Base-by-base conservation (phyloP, 108 stramenopile genomes). In the Cyclotella sp. region DNA sequence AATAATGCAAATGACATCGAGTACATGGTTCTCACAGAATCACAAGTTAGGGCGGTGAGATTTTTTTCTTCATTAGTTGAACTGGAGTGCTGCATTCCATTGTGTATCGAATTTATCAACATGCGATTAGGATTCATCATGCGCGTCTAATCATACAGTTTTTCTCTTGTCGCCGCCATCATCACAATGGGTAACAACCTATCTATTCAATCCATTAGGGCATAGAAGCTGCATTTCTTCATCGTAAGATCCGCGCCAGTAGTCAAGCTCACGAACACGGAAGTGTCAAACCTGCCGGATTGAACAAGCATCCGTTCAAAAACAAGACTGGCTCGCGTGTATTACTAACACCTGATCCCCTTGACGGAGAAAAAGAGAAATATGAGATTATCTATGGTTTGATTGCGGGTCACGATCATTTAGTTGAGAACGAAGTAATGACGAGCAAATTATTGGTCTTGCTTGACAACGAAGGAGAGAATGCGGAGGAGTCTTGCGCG, bases 21-120 rank as follows among this genome's bases (percentile, higher is more conserved):
- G 6, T 68, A 40, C 24, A 67, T 95, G 62, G 42, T 93, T 29
- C 79, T 95, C 55, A 95, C 94, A 9, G 91, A 95, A 71, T 89
- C 85, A 13, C 94, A 95, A 76, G 92, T 90, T 0, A 47, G 75
- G 28, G 94, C 94, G n/a, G 55, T 57, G 24, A 57, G 55, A 54
- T 26, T 24, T 57, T n/a, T 49, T 49, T 49, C 9, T 2, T 34
- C 34, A 6, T 34, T 5, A 5, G 34, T 34, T 34, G 34, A 34
- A 6, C 34, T 6, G 6, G 6, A 6, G 34, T 34, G 34, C 34
- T 34, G 34, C 34, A 34, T 5, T 34, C 34, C 34, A 34, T 34
- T 34, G 6, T 34, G n/a, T 49, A n/a, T 49, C 3, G 6, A n/a
- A 49, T n/a, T 49, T 49, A 24, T 57, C 19, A 57, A 26, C 12